Conservation (phyloP, 2,329 filamentous ascomycete genomes). For the Furcasterigmium sp. region DNA sequence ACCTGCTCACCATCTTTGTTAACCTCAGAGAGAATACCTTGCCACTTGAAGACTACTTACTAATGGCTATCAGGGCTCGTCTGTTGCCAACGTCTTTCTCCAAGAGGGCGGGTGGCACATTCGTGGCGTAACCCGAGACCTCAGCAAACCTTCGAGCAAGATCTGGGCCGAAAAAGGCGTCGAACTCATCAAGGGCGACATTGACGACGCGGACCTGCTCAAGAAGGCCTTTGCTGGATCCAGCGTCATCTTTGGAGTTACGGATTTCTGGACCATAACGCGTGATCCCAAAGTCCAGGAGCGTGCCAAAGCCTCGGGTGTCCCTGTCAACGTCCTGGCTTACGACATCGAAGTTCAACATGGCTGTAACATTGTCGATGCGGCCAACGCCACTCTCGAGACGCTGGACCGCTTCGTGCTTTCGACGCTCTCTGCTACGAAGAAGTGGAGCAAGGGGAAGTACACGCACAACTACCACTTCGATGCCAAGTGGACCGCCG, state of each 20-base stretch:
- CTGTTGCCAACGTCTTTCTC: background rate
- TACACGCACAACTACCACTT: slow-evolving; percentile 10
- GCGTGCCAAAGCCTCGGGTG: background rate
- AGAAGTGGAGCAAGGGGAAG: slow-evolving; percentile 12
- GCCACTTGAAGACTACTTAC: background rate
- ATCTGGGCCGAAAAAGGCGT: slow-evolving; percentile 5
- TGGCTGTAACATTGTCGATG: slow-evolving; percentile 7
- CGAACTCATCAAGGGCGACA: slow-evolving; percentile 11
- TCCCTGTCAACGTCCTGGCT: background rate
- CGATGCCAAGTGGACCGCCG: slow-evolving; percentile 10
- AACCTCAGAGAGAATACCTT: background rate
- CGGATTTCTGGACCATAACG: slow-evolving; percentile 2
- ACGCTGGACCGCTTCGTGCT: slow-evolving; percentile 9
- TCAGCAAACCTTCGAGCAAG: background rate
- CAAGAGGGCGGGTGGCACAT: slow-evolving; percentile 1
- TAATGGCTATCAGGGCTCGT: background rate
- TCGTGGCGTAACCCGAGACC: slow-evolving; percentile 2
- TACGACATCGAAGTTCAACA: slow-evolving; percentile 11
- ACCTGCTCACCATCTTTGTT: background rate
- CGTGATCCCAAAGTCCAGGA: background rate
- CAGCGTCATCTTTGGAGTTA: slow-evolving; percentile 9
- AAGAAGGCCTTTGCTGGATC: slow-evolving; percentile 9
- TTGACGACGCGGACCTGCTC: slow-evolving; percentile 6
- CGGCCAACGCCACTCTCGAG: slow-evolving; percentile 8
- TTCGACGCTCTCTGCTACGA: slow-evolving; percentile 10